A percentile compares a stretch with the other conserved stretches of the same genome.
Evolutionary conservation across 2,329 filamentous ascomycete genomes (phyloP).

Genomic region (Thermochaetoides dissita): DNA sequence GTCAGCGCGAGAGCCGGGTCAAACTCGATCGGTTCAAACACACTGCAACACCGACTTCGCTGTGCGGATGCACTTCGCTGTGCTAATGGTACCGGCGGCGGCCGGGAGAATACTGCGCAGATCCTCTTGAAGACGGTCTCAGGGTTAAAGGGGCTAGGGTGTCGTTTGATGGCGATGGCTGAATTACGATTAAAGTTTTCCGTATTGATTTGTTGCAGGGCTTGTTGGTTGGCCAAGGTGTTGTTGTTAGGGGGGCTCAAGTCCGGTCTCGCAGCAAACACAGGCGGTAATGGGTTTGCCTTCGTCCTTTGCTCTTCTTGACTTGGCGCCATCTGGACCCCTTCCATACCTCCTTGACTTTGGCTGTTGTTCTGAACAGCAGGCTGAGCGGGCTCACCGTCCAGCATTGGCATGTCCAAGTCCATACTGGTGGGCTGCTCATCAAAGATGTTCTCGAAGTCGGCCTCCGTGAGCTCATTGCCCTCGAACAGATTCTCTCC

Average conservation of each 20-base stretch:
- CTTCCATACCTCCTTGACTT: conserved; percentile 3
- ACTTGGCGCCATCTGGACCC: background rate
- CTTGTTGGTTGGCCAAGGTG: conserved; percentile 30
- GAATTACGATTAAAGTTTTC: conserved; percentile 18
- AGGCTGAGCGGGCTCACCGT: conserved; percentile 17
- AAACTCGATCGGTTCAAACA: conserved; percentile 42
- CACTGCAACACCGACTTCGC: conserved; percentile 26
- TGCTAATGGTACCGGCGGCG: conserved; percentile 2
- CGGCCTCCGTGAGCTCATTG: conserved; percentile 64
- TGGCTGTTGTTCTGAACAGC: background rate
- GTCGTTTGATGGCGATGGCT: conserved; percentile 28
- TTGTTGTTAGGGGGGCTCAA: conserved; percentile 24
- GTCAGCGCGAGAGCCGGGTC: conserved; percentile 38
- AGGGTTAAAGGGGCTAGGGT: conserved; percentile 42
- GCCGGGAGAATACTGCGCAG: conserved; percentile 14
- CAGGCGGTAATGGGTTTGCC: conserved; percentile 18
- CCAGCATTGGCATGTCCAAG: conserved; percentile 24
- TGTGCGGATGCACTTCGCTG: background rate
- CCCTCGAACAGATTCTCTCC: conserved; percentile 58
- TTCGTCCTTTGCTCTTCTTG: conserved; percentile 4
- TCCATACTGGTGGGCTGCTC: conserved; percentile 31
- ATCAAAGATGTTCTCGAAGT: conserved; percentile 68
- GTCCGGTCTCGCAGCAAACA: conserved; percentile 42
- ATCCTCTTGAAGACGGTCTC: conserved; percentile 45
- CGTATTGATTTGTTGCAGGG: conserved; percentile 16